These are phyloP conservation scores for Pyrenochaeta sp. DNA, from an alignment of 2,329 filamentous ascomycete species.

Conservation along the genomic window DNA sequence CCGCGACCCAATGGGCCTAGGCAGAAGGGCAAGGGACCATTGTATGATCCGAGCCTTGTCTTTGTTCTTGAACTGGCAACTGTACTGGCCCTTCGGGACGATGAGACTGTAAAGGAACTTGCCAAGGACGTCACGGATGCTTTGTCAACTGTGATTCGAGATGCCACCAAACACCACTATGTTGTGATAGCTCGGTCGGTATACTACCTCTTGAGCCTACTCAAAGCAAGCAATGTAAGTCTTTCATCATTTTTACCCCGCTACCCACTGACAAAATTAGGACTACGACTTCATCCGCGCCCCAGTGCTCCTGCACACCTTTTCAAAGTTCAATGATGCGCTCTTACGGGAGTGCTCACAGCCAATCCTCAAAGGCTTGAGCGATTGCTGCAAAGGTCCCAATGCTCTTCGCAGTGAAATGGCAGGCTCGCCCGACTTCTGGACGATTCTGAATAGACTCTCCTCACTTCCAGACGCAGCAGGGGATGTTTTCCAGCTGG, in stretches of 20 bases:
- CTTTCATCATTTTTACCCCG: neutral
- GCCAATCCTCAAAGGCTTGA: slow-evolving; percentile 79
- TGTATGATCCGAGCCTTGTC: slow-evolving; percentile 85
- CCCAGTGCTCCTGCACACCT: slow-evolving; percentile 87
- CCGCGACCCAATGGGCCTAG: slow-evolving; percentile 69
- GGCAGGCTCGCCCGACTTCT: slow-evolving; percentile 96
- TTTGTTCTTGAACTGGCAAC: slow-evolving; percentile 94
- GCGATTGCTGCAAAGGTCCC: slow-evolving; percentile 78
- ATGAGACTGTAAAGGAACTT: slow-evolving; percentile 73
- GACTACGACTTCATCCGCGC: slow-evolving; percentile 91
- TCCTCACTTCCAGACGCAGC: slow-evolving; percentile 74
- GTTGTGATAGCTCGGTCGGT: slow-evolving; percentile 84
- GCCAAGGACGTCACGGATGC: slow-evolving; percentile 82
- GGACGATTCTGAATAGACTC: slow-evolving; percentile 84
- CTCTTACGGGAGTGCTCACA: slow-evolving; percentile 77
- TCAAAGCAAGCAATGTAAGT: slow-evolving; percentile 84
- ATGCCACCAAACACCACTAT: slow-evolving; percentile 79
- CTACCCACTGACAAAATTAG: slow-evolving; percentile 51
- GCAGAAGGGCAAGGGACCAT: slow-evolving; percentile 61
- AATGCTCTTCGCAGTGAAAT: slow-evolving; percentile 86
- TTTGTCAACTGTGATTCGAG: slow-evolving; percentile 81
- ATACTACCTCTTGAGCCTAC: slow-evolving; percentile 83
- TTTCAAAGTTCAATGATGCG: slow-evolving; percentile 84
- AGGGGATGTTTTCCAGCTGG: slow-evolving; percentile 82
- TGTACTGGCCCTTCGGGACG: slow-evolving; percentile 77